Conservation (phyloP, 306 rosid genomes). For the Gillenia trifoliata region DNA sequence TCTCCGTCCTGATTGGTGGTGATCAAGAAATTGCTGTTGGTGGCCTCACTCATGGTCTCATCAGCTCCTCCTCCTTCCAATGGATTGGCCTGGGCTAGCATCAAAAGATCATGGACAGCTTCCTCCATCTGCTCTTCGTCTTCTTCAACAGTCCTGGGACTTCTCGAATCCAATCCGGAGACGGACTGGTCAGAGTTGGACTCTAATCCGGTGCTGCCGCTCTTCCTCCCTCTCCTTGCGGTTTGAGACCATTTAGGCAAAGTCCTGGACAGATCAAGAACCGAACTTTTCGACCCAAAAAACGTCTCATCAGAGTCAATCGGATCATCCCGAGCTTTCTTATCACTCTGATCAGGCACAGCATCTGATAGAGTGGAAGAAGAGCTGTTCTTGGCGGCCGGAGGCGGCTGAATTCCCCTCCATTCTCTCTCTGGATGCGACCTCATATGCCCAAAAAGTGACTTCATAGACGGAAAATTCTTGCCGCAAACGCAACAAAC, state of each 20-base stretch:
- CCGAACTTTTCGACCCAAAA: neutral
- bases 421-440: conserved; percentile 31
- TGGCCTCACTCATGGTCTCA: conserved; percentile 4
- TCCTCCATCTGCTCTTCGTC: conserved; percentile 22
- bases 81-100: conserved; percentile 27
- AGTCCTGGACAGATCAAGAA: conserved; percentile 4
- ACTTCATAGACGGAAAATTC: conserved; percentile 28
- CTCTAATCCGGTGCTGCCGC: neutral
- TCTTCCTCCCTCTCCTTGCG: conserved; percentile 35
- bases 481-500: conserved; percentile 24
- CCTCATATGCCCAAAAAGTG: conserved; percentile 39
- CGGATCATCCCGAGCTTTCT: neutral
- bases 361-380: conserved; percentile 20
- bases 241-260: conserved; percentile 18
- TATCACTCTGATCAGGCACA: neutral
- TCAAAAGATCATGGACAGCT: conserved; percentile 36
- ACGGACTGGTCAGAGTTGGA: neutral
- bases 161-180: neutral
- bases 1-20: neutral
- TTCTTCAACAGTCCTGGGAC: neutral
- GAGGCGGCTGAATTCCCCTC: conserved; percentile 37
- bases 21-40: conserved; percentile 15
- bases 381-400: conserved; percentile 2
- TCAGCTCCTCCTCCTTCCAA: conserved; percentile 3
- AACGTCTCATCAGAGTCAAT: conserved; percentile 4